phyloP scores from a whole-genome alignment of 192 early-diverging fungal species.

The Anaeromyces robustus region DNA sequence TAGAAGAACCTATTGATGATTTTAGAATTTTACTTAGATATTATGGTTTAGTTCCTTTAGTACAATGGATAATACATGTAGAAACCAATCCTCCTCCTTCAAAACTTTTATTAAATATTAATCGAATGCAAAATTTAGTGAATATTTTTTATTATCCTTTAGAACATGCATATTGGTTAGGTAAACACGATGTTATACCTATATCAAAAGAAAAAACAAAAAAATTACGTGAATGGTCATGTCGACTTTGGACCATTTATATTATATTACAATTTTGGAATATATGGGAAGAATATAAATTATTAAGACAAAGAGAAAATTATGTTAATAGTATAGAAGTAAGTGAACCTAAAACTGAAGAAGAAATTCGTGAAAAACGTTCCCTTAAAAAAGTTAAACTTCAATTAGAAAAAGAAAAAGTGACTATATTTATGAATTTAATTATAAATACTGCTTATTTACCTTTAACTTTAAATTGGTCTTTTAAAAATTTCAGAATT shows the following conservation, averaged over 20 bases:
- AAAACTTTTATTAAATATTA: background rate
- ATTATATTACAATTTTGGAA: background rate
- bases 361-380: background rate
- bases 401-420: background rate
- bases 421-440: background rate
- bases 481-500: background rate
- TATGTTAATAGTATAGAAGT: background rate
- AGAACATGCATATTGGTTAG: background rate
- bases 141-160: background rate
- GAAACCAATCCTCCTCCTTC: background rate
- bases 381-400: background rate
- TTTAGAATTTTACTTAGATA: slow-evolving; percentile 84
- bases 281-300: background rate
- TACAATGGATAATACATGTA: background rate
- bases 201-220: background rate
- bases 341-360: background rate
- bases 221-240: background rate
- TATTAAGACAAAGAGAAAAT: background rate
- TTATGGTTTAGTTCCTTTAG: slow-evolving; percentile 21
- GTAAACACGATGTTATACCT: background rate
- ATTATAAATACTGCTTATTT: background rate
- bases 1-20: slow-evolving; percentile 75
- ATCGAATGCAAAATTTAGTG: background rate
- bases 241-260: background rate
- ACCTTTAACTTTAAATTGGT: background rate